Percentiles rank a stretch among this genome's conserved stretches.
Evolutionary conservation across 1,284 basidiomycete genomes (phyloP).

Genomic region (Marasmius sp.): DNA sequence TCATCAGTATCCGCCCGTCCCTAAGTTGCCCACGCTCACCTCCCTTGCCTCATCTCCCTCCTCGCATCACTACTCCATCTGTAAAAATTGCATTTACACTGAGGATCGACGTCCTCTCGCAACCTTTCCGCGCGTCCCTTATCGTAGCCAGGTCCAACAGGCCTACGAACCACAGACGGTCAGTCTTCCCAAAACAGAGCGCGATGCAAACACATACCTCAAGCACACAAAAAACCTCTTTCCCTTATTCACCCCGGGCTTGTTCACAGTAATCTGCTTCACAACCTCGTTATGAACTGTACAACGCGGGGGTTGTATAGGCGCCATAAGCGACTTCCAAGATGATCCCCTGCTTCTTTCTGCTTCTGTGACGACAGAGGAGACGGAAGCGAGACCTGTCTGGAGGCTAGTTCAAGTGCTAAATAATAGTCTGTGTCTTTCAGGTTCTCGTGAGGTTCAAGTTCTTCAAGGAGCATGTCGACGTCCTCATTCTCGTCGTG

Average conservation of each 20-base stretch:
- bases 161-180: conserved; percentile 43
- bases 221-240: conserved; percentile 92
- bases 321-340: conserved; percentile 77
- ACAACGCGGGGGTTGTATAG: conserved; percentile 75
- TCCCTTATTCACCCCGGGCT: conserved; percentile 90
- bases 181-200: conserved; percentile 3
- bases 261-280: conserved; percentile 86
- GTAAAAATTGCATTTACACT: conserved; percentile 83
- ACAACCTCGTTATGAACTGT: conserved; percentile 75
- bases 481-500: conserved; percentile 16
- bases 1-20: too few relatives aligned
- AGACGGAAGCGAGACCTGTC: conserved; percentile 22
- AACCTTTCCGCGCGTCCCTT: conserved; percentile 75
- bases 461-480: conserved; percentile 25
- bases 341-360: conserved; percentile 28
- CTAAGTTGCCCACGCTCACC: too few relatives aligned
- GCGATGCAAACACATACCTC: conserved; percentile 72
- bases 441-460: background rate
- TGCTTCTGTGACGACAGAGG: conserved; percentile 8
- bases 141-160: conserved; percentile 92
- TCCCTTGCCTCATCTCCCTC: conserved; percentile 28
- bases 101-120: conserved; percentile 82
- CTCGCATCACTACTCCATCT: conserved; percentile 77
- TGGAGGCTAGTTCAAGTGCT: conserved; percentile 43
- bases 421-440: conserved; percentile 45